phyloP scores from a whole-genome alignment of 768 basidiomycete species.

The Suillus plorans region DNA sequence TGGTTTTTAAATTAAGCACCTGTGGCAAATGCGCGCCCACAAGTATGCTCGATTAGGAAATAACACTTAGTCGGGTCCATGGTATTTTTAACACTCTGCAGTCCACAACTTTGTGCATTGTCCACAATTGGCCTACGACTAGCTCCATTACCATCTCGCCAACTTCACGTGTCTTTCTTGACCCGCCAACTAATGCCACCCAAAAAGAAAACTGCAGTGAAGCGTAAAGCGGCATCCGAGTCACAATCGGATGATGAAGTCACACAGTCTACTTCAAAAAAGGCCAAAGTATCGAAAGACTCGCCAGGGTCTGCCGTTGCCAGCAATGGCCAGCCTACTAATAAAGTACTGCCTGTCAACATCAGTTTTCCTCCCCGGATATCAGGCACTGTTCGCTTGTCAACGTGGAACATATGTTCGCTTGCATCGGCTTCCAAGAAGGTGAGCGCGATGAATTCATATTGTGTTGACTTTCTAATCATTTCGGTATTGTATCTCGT shows the following conservation, averaged over 20 bases:
- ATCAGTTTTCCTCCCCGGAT: constrained; percentile 56
- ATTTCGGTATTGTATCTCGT: background rate
- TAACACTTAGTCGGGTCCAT: too few relatives aligned
- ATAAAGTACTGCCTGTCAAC: constrained; percentile 65
- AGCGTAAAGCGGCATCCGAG: constrained; percentile 32
- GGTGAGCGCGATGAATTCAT: constrained; percentile 37
- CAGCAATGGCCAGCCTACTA: constrained; percentile 63
- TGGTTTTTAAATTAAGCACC: constrained; percentile 2
- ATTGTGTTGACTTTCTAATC: background rate
- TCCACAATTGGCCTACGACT: background rate
- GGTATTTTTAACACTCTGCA: background rate
- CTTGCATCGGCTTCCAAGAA: constrained; percentile 76
- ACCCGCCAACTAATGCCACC: constrained; percentile 26
- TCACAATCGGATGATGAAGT: constrained; percentile 26
- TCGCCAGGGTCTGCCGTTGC: constrained; percentile 17
- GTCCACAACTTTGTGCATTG: background rate
- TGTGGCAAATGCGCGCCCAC: constrained; percentile 17
- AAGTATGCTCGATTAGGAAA: constrained; percentile 12
- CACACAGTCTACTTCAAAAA: constrained; percentile 23
- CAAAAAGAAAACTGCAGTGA: constrained; percentile 29
- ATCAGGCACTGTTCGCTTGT: constrained; percentile 52
- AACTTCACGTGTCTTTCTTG: background rate
- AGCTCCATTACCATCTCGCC: background rate
- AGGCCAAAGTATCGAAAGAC: constrained; percentile 24
- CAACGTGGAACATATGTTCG: constrained; percentile 81